Percentiles rank a stretch among this genome's conserved stretches.
Conservation (phyloP, 768 basidiomycete genomes). For the Leucogyrophana mollusca region DNA sequence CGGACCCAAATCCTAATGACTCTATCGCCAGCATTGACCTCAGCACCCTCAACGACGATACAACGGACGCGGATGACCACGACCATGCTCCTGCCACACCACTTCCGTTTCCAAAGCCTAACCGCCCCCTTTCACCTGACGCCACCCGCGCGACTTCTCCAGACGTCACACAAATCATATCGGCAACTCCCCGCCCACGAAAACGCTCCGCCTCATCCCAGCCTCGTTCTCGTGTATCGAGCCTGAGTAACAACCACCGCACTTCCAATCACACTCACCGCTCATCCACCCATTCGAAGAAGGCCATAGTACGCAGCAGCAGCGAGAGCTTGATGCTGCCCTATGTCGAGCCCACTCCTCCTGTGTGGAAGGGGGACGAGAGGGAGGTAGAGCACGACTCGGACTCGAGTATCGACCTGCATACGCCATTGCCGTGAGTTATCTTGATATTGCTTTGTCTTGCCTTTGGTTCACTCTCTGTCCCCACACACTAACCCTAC, state of each 20-base stretch:
- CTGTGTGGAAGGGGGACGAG: slow-evolving; percentile 12
- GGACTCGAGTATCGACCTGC: slow-evolving; percentile 66
- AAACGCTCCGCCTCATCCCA: slow-evolving; percentile 17
- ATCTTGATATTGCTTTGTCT: slow-evolving; percentile 6
- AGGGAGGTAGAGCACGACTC: slow-evolving; percentile 40
- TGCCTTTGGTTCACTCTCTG: background rate
- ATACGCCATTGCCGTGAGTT: slow-evolving; percentile 68
- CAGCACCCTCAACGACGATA: slow-evolving; percentile 30
- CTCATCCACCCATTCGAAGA: slow-evolving; percentile 14
- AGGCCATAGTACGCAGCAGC: slow-evolving; percentile 11
- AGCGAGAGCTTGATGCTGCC: background rate
- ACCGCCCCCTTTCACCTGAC: no score
- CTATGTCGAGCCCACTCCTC: no score
- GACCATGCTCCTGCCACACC: no score
- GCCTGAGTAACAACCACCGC: no score
- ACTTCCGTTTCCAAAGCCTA: no score
- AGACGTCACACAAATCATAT: slow-evolving; percentile 40
- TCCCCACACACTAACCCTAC: background rate
- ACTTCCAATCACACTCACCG: no score
- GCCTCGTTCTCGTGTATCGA: slow-evolving; percentile 23
- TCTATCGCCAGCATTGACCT: slow-evolving; percentile 28
- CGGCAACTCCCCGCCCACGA: slow-evolving; percentile 35
- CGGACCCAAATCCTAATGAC: slow-evolving; percentile 15
- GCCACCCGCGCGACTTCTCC: slow-evolving; percentile 28
- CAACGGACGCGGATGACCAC: slow-evolving; percentile 22